Evolutionary conservation across 2,329 filamentous ascomycete species (phyloP).

Genomic region (Beauveria scarabaeidicola): DNA sequence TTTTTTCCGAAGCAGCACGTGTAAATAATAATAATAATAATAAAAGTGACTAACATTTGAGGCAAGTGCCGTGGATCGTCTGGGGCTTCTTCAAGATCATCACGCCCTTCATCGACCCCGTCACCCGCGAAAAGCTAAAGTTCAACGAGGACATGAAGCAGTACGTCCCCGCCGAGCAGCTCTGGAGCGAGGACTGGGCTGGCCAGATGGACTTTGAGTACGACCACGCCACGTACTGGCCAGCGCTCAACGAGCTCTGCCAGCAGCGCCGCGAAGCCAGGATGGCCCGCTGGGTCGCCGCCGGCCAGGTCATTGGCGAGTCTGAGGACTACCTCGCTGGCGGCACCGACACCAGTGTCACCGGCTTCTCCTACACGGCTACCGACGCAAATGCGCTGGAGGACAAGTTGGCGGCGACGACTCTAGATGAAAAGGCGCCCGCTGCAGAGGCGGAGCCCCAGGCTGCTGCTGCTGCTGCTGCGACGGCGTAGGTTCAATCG

Average conservation of each 20-base stretch:
- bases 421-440: slow-evolving; percentile 9
- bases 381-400: neutral
- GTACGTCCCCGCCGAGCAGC: slow-evolving; percentile 72
- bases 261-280: slow-evolving; percentile 55
- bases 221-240: slow-evolving; percentile 84
- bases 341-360: slow-evolving; percentile 27
- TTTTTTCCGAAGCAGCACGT: neutral
- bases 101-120: slow-evolving; percentile 89
- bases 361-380: slow-evolving; percentile 22
- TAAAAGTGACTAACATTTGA: neutral
- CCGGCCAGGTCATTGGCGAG: slow-evolving; percentile 76
- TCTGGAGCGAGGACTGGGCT: slow-evolving; percentile 66
- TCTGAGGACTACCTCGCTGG: slow-evolving; percentile 82
- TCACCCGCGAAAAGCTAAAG: slow-evolving; percentile 90
- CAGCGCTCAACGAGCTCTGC: slow-evolving; percentile 66
- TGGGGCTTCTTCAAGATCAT: slow-evolving; percentile 94
- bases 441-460: slow-evolving; percentile 22
- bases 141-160: slow-evolving; percentile 88
- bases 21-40: neutral
- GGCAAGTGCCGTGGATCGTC: slow-evolving; percentile 77
- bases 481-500: neutral
- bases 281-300: slow-evolving; percentile 65
- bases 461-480: slow-evolving; percentile 7
- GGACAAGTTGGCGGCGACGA: slow-evolving; percentile 10
- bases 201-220: slow-evolving; percentile 86